Percentiles rank a stretch among this genome's conserved stretches.
These are phyloP conservation scores for Candida ulmi DNA, from an alignment of 805 yeast genomes.

Conservation along the genomic window DNA sequence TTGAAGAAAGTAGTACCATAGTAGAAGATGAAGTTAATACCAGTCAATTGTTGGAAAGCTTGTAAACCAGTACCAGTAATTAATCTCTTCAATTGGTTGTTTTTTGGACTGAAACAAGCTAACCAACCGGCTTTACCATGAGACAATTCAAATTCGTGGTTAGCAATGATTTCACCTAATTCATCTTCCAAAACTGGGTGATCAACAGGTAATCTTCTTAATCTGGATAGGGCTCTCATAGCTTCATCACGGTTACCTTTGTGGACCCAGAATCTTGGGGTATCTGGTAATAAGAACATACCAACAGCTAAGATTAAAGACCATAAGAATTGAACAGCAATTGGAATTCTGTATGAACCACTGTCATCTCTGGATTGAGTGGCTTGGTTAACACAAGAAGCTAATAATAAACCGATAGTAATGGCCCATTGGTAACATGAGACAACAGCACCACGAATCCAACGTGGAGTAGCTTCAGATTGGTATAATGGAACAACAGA, in stretches of 20 bases:
- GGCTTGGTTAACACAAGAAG: conserved; percentile 67
- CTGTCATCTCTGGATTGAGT: conserved; percentile 47
- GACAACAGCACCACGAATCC: conserved; percentile 74
- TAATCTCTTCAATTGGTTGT: conserved; percentile 38
- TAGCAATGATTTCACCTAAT: conserved; percentile 42
- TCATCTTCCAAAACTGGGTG: conserved; percentile 41
- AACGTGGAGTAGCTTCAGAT: conserved; percentile 74
- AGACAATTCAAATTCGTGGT: conserved; percentile 38
- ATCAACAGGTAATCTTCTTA: conserved; percentile 44
- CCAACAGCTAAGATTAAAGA: conserved; percentile 57
- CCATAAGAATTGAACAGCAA: conserved; percentile 69
- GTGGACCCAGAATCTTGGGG: conserved; percentile 66
- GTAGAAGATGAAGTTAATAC: conserved; percentile 68
- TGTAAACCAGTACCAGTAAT: conserved; percentile 38
- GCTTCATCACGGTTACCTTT: conserved; percentile 55
- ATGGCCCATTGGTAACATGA: conserved; percentile 69
- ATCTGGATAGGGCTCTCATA: conserved; percentile 43
- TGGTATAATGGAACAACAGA: conserved; percentile 73
- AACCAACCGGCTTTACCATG: conserved; percentile 22
- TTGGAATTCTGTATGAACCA: conserved; percentile 69
- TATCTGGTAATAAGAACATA: conserved; percentile 65
- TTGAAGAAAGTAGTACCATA: conserved; percentile 61
- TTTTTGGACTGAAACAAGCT: conserved; percentile 31
- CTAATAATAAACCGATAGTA: conserved; percentile 68
- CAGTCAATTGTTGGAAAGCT: conserved; percentile 62